A percentile compares a stretch with the other conserved stretches of the same genome.
These are phyloP conservation scores for Pyrenophora teres DNA, from an alignment of 2,329 filamentous ascomycete species.

Conservation along the genomic window DNA sequence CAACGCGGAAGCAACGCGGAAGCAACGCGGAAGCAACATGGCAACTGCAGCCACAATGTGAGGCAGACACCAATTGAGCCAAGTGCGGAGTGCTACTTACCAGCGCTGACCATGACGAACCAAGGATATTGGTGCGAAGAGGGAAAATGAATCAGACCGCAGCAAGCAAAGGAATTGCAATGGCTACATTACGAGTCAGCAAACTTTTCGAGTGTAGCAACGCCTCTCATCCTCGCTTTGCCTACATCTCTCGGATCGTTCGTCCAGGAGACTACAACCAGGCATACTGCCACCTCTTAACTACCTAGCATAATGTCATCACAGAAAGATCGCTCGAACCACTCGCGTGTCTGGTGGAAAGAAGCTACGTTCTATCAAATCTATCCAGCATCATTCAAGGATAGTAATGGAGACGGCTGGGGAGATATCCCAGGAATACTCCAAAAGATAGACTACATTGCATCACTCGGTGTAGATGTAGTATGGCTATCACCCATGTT, in stretches of 20 bases:
- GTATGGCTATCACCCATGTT: conserved; percentile 50
- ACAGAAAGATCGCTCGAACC: conserved; percentile 26
- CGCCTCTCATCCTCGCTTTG: too few relatives aligned
- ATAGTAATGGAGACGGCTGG: conserved; percentile 60
- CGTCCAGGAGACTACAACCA: not conserved
- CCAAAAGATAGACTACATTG: conserved; percentile 62
- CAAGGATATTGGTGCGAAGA: not conserved
- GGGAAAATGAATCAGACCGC: not conserved
- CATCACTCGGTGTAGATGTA: conserved; percentile 51
- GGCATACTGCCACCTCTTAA: not conserved
- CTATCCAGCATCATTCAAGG: conserved; percentile 66
- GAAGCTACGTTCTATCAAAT: conserved; percentile 60
- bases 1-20: conserved; percentile 22
- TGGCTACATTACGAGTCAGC: too few relatives aligned
- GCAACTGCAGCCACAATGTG: conserved; percentile 6
- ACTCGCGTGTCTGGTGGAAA: conserved; percentile 51
- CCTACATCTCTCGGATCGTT: too few relatives aligned
- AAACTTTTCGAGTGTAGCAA: too few relatives aligned
- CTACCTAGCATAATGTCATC: conserved; percentile 26
- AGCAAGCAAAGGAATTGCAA: not conserved
- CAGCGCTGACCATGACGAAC: not conserved
- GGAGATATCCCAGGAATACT: conserved; percentile 65
- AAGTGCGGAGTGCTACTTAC: too few relatives aligned
- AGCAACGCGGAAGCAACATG: conserved; percentile 22
- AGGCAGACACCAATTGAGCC: not conserved